phyloP scores from a whole-genome alignment of 805 yeast genomes.

The Trichomonascus vanleenenianus region DNA sequence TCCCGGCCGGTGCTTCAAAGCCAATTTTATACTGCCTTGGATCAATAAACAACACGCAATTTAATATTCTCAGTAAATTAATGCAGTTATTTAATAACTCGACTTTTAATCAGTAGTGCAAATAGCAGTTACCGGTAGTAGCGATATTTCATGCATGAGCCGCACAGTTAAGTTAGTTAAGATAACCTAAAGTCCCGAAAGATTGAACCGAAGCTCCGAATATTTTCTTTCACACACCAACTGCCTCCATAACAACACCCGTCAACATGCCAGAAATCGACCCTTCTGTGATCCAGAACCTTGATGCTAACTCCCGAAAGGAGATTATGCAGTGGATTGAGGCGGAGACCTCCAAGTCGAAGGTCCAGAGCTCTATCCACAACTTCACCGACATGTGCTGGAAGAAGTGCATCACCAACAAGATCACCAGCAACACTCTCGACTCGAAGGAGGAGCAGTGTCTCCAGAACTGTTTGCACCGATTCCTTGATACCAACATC shows the following conservation, averaged over 20 bases:
- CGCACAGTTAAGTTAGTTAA: too few relatives aligned
- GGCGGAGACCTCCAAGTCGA: slow-evolving; percentile 76
- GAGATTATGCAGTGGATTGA: slow-evolving; percentile 73
- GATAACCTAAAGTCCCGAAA: too few relatives aligned
- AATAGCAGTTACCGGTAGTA: too few relatives aligned
- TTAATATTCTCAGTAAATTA: too few relatives aligned
- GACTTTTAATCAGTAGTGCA: too few relatives aligned
- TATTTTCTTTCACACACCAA: background rate
- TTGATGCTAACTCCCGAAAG: slow-evolving; percentile 64
- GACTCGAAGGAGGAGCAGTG: slow-evolving; percentile 60
- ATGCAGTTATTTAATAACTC: too few relatives aligned
- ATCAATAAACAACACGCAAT: too few relatives aligned
- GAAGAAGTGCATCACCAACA: slow-evolving; percentile 63
- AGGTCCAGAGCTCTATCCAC: slow-evolving; percentile 79
- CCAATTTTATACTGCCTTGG: too few relatives aligned
- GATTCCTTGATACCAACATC: slow-evolving; percentile 82
- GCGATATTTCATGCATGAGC: too few relatives aligned
- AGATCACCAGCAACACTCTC: slow-evolving; percentile 35
- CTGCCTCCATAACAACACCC: background rate
- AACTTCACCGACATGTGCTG: slow-evolving; percentile 86
- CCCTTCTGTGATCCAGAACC: slow-evolving; percentile 35
- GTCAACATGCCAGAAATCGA: slow-evolving; percentile 26
- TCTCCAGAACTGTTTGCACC: slow-evolving; percentile 69
- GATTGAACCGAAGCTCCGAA: background rate
- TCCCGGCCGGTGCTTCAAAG: too few relatives aligned